Base-by-base conservation (phyloP, 164 flowering plant species). In the Echeveria elegans region DNA sequence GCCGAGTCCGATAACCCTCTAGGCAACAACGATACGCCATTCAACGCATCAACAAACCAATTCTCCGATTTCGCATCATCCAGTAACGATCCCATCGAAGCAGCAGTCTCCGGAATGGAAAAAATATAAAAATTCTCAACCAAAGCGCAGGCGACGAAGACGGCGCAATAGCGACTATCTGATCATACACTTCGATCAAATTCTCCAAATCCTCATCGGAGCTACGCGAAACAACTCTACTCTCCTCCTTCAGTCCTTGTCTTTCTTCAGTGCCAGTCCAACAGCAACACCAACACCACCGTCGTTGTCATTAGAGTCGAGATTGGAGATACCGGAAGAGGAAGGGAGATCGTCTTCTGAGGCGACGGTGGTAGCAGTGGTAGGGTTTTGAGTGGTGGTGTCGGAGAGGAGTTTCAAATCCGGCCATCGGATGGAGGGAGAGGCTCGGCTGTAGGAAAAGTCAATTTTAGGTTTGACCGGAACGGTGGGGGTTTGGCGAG, bases 41-140 rank as follows among this genome's bases (percentile, higher is more conserved):
- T 90, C 16, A 90, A 79, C 1, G 96, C 97, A 60, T 90, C 91
- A 6, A 90, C 86, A 60, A 90, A 90, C 97, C 96, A 90, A 1
- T 84, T 80, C 71, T 88, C 96, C 0, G 93, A 85, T 60, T 90
- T 90, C 16, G 88, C 80, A 50, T 86, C 96, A 23, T 77, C 88
- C 0, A 90, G 80, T 0, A 88, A 75, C 0, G 83, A 74, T 0
- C 95, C 95, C 76, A 90, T 81, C 0, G 96, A 86, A 6, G 83
- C 73, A 2, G 87, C 76, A 0, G 87, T 77, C 10, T 87, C 89
- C 1, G 89, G 86, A 72, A 81, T 89, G 76, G 43, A 11, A 79
- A 77, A 71, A 89, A 89, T 23, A 87, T 77, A 68, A 86, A 88
- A 61, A 85, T 63, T 9, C 92, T 85, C 26, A 86, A 78, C 5